Evolutionary conservation across 306 rosid species (phyloP).

Genomic region (Sophora flavescens): DNA sequence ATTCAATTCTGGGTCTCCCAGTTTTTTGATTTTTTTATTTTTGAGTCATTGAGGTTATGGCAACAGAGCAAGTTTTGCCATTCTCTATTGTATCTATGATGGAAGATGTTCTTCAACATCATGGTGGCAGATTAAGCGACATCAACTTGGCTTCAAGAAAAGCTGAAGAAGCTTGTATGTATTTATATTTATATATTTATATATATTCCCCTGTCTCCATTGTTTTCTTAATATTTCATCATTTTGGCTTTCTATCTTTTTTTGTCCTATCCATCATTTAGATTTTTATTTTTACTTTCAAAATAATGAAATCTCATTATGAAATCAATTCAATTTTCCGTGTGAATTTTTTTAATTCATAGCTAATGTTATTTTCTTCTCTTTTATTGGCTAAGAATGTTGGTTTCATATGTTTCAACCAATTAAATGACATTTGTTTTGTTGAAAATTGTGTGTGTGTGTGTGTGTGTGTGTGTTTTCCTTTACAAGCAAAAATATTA

Average conservation of each 20-base stretch:
- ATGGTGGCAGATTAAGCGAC: slow-evolving; percentile 50
- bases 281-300: not conserved
- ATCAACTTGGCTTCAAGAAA: slow-evolving; percentile 66
- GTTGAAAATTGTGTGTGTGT: not conserved
- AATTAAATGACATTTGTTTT: not conserved
- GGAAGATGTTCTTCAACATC: slow-evolving; percentile 80
- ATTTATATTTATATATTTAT: slow-evolving; percentile 38
- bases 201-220: not conserved
- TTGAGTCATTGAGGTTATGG: slow-evolving; percentile 54
- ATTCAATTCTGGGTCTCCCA: slow-evolving; percentile 22
- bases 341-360: not conserved
- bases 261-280: not conserved
- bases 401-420: slow-evolving; percentile 18
- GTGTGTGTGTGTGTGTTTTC: too few relatives aligned
- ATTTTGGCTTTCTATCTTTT: not conserved
- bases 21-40: not conserved
- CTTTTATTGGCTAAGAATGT: not conserved
- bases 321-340: slow-evolving; percentile 12
- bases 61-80: slow-evolving; percentile 64
- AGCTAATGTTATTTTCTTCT: not conserved
- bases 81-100: slow-evolving; percentile 78
- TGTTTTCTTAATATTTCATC: not conserved
- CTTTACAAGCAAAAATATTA: too few relatives aligned
- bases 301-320: slow-evolving; percentile 7
- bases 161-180: slow-evolving; percentile 78